phyloP scores from a whole-genome alignment of 495 filamentous ascomycete genomes.

The Bryoglossum gracile region DNA sequence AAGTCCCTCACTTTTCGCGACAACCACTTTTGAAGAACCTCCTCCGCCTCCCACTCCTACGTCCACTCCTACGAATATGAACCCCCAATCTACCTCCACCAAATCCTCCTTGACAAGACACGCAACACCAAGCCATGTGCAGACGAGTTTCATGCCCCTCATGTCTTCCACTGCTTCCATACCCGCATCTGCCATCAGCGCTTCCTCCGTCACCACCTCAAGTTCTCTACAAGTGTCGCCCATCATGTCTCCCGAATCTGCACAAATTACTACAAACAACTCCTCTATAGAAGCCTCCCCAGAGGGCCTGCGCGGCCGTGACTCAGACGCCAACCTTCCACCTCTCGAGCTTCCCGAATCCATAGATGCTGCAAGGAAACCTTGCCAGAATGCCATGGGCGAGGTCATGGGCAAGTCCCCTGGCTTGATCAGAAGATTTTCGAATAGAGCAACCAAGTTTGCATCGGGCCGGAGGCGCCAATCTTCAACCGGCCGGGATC shows the following conservation, averaged over 20 bases:
- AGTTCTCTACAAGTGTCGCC: slow-evolving; percentile 22
- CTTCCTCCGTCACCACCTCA: slow-evolving; percentile 22
- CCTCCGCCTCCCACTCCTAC: no score
- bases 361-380: slow-evolving; percentile 34
- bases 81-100: slow-evolving; percentile 1
- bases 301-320: slow-evolving; percentile 42
- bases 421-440: slow-evolving; percentile 27
- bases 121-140: slow-evolving; percentile 22
- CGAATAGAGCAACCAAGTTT: slow-evolving; percentile 22
- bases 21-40: background rate
- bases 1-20: slow-evolving; percentile 4
- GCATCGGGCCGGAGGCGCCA: slow-evolving; percentile 47
- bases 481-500: slow-evolving; percentile 72
- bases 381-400: slow-evolving; percentile 43
- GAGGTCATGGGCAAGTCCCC: slow-evolving; percentile 46
- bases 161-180: slow-evolving; percentile 16
- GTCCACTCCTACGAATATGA: background rate
- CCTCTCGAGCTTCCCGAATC: slow-evolving; percentile 49
- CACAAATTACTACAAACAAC: slow-evolving; percentile 26
- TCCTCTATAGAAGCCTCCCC: slow-evolving; percentile 45
- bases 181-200: slow-evolving; percentile 20
- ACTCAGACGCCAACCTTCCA: slow-evolving; percentile 31
- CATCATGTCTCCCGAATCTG: slow-evolving; percentile 23
- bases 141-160: slow-evolving; percentile 15
- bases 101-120: slow-evolving; percentile 12